Evolutionary conservation across 345 rosid species (phyloP).

Genomic region (Turritis glabra): DNA sequence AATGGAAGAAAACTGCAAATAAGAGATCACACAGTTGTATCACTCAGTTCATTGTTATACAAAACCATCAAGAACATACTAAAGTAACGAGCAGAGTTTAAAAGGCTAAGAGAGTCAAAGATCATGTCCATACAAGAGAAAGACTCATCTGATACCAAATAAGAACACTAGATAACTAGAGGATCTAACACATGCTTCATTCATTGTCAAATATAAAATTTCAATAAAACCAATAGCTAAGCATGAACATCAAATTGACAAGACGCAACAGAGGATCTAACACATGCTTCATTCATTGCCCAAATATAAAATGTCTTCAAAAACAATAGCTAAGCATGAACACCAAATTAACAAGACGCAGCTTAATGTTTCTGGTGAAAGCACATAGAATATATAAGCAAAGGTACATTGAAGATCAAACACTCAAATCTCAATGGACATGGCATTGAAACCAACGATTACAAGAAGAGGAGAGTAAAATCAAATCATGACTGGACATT

Average conservation of each 20-base stretch:
- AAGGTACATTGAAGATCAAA: background rate
- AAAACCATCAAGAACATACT: slow-evolving; percentile 11
- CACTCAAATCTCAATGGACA: background rate
- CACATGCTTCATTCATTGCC: slow-evolving; percentile 13
- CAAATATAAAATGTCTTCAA: background rate
- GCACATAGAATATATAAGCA: background rate
- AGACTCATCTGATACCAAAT: slow-evolving; percentile 1
- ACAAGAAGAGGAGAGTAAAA: background rate
- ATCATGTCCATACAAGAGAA: slow-evolving; percentile 1
- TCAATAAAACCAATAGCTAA: background rate
- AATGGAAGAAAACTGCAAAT: background rate
- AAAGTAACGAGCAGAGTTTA: background rate
- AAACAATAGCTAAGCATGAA: background rate
- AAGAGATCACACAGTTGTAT: no score
- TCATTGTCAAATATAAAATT: background rate
- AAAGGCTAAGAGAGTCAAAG: background rate
- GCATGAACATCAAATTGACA: background rate
- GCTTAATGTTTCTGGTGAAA: background rate
- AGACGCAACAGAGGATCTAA: background rate
- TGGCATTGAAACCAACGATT: background rate
- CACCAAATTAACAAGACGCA: background rate
- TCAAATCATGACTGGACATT: background rate
- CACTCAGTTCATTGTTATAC: background rate
- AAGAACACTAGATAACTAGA: background rate
- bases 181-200: slow-evolving; percentile 13